Base-by-base conservation (phyloP, 1,139 yeast species). In the Kodamaea fungicola region DNA sequence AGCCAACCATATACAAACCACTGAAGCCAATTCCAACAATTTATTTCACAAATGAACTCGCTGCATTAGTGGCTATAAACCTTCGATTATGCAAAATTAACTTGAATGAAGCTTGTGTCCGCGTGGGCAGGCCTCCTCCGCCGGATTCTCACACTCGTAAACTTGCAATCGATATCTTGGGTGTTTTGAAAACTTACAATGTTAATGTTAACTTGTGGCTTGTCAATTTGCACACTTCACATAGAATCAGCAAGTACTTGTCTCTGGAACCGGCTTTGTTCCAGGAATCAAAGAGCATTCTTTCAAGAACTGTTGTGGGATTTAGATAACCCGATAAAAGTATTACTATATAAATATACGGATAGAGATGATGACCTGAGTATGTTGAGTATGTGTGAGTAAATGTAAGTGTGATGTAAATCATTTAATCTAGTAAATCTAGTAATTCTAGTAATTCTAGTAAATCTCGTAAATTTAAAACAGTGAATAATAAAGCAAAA, bases 111-210 rank as follows among this genome's bases (percentile, higher is more conserved):
- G 54, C 64, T 4, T 50, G 64, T 55, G 12, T 12, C 8, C 12
- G 29, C 8, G 29, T 27, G 16, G 29, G 29, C 29, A 9, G 16
- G 16, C 29, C 29, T 27, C 29, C 16, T 9, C 29, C 29, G 16
- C 26, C 26, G 26, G 29, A 27, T 12, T 38, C 59, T 67, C 1
- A 44, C 50, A 8, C 52, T 7, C 54, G 55, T 33, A 52, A 55
- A 24, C 40, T 64, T 21, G 64, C 71, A n/a, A 57, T 57, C 41
- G 71, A 66, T 32, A 55, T 66, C 3, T 52, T 68, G 33, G 74
- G 73, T 1, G 65, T 67, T 12, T 43, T 67, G 45, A 55, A 54
- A 37, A 61, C 72, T 2, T 67, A 66, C 41, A 68, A 66, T 35
- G 46, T 54, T 7, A 64, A 62, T 41, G 36, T 55, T 27, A 42